Evolutionary conservation across 345 rosid species (phyloP).

Genomic region (Anastatica hierochuntica): DNA sequence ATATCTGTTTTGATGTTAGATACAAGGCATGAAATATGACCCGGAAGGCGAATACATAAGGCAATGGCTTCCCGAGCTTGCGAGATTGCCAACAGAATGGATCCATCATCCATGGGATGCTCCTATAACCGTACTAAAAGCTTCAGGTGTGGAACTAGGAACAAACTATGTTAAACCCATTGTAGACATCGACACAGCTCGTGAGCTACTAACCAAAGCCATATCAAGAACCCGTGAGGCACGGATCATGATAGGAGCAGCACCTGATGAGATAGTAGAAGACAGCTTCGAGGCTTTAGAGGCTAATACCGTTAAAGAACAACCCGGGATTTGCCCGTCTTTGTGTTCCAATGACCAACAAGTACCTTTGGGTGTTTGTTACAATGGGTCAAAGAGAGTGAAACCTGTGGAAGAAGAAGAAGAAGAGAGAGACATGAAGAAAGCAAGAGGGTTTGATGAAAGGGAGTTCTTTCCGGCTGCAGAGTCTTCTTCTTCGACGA

Average conservation of each 20-base stretch:
- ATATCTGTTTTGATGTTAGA: slow-evolving; percentile 30
- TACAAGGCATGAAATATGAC: slow-evolving; percentile 71
- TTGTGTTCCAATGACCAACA: slow-evolving; percentile 67
- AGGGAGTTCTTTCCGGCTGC: slow-evolving; percentile 66
- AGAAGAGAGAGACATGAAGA: slow-evolving; percentile 18
- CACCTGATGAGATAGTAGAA: slow-evolving; percentile 47
- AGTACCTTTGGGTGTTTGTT: slow-evolving; percentile 45
- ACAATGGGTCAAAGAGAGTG: slow-evolving; percentile 44
- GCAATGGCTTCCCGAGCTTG: slow-evolving; percentile 89
- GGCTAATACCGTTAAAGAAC: slow-evolving; percentile 33
- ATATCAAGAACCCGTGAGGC: slow-evolving; percentile 75
- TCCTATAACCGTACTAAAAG: slow-evolving; percentile 48
- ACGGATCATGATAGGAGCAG: slow-evolving; percentile 40
- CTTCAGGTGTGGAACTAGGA: slow-evolving; percentile 67
- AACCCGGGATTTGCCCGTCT: slow-evolving; percentile 33
- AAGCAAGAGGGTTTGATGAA: slow-evolving; percentile 8
- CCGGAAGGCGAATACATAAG: slow-evolving; percentile 83
- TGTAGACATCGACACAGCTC: slow-evolving; percentile 56
- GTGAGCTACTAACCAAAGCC: slow-evolving; percentile 51
- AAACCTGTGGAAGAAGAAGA: slow-evolving; percentile 33
- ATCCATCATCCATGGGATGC: slow-evolving; percentile 96
- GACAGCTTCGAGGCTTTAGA: slow-evolving; percentile 50
- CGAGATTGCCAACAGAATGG: slow-evolving; percentile 87
- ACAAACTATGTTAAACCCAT: slow-evolving; percentile 65
- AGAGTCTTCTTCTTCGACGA: slow-evolving; percentile 48